Evolutionary conservation across 805 yeast species (phyloP), one percentile per base, ranked within the genome.

Genomic region (Suhomyces kilbournensis): DNA sequence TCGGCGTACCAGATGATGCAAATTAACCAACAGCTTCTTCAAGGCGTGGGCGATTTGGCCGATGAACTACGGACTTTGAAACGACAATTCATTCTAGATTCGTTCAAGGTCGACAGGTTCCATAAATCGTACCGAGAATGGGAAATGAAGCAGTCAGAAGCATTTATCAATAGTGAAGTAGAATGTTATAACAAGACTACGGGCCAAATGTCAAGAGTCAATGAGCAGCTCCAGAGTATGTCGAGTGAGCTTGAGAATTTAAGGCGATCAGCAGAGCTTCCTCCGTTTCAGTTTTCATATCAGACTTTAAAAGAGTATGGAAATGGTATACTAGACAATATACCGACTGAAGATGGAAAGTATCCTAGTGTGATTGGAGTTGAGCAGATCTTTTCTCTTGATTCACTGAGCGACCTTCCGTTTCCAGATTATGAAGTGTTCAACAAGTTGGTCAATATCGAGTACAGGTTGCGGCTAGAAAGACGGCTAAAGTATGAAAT

Each of bases 401-500:
- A 68, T 39, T 52, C 62, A 3, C 51, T 58, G 19, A 54, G 61
- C 4, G 49, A 40, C 3, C 61, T 66, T 14, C 70, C 73, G 3
- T 52, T 61, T 26, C 71, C 74, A 7, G 68, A 64, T 19, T 65
- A 58, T 43, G 61, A 59, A 3, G 63, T 55, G 15, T 68, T 75
- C 56, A 63, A 64, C 32, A 53, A 58, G 35, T 59, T 75, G 23
- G 58, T 74, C 3, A 67, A 70, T 47, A 59, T 68, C 12, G 79
- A 75, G 53, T 69, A 60, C 49, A 53, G 68, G 34, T 56, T 67
- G 44, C 63, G 77, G 23, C 57, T 71, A 51, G 58, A 66, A 50
- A 55, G 63, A 49, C 65, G 70, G 58, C 61, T 74, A 46, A 68
- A 70, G 51, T 65, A 70, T 54, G 78, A 74, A 51, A 59, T 72